phyloP scores from a whole-genome alignment of 1,139 yeast species.

The Debaryomyces sp. region DNA sequence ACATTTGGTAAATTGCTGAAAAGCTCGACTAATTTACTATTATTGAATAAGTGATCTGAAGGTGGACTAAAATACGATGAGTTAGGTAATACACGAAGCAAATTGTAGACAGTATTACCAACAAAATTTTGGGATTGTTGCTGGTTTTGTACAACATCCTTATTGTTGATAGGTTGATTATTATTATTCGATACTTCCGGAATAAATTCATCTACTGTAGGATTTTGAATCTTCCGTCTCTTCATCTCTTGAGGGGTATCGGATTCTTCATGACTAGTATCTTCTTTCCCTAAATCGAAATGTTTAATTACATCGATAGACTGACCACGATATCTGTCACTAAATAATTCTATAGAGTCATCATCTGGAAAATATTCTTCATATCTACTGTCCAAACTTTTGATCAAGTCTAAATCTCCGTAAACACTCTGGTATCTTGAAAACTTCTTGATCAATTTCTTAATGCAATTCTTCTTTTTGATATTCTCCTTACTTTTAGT shows the following conservation, averaged over 20 bases:
- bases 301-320: constrained; percentile 47
- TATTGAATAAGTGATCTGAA: constrained; percentile 41
- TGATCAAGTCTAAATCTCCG: constrained; percentile 9
- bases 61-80: constrained; percentile 49
- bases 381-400: constrained; percentile 67
- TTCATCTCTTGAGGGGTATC: constrained; percentile 19
- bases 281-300: constrained; percentile 44
- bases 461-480: constrained; percentile 22
- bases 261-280: constrained; percentile 12
- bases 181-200: constrained; percentile 12
- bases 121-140: constrained; percentile 35
- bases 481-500: constrained; percentile 16
- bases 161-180: constrained; percentile 5
- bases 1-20: constrained; percentile 39
- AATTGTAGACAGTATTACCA: constrained; percentile 54
- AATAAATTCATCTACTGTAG: constrained; percentile 12
- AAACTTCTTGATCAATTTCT: constrained; percentile 18
- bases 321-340: constrained; percentile 48
- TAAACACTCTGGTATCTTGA: constrained; percentile 9
- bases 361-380: constrained; percentile 67
- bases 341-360: constrained; percentile 42
- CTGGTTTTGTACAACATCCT: constrained; percentile 8
- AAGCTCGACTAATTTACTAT: constrained; percentile 44
- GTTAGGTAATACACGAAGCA: constrained; percentile 57
- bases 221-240: constrained; percentile 19